Base-by-base conservation (phyloP, 495 filamentous ascomycete species). In the Friedmanniomyces simplex region DNA sequence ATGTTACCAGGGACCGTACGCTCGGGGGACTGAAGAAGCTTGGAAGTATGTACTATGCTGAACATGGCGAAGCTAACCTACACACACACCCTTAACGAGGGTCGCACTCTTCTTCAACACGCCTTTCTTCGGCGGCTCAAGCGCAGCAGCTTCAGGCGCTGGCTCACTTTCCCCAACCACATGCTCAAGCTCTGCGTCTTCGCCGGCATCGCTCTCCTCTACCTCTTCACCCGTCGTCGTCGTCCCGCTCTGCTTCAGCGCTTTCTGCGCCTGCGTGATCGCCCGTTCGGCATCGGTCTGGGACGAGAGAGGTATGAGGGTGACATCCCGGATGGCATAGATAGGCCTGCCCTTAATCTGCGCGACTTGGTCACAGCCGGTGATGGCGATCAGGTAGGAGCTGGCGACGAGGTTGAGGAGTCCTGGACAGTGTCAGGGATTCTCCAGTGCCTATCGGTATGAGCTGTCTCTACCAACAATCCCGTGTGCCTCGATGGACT, bases 331-430 rank as follows among this genome's bases (percentile, higher is more conserved):
- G 46, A 95, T 77, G 42, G 87, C 82, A 67, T 95, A 96, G 52
- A 96, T 74, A 2, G 91, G 86, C 47, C 81, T 82, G 16, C 87
- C 88, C 52, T 82, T 81, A 50, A 96, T 82, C 57, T 88, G 82
- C 0, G 93, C 93, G 49, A 97, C 91, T 68, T 96, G 88, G 61
- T 91, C 76, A 37, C 91, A 85, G 53, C 83, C 75, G 8, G 84
- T 88, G 59, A 96, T 89, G 22, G 85, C 81, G 51, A 98, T 79
- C 14, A 98, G 80, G 72, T 88, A 96, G 55, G 83, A 86, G 50
- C 77, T 73, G 36, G 66, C 61, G 7, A 67, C 61, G 13, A 73
- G 56, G 76, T 81, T 46, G 74, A 84, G 50, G 82, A 89, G 62
- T 87, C 84, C 50, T 83, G 85, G 36, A 87, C 71, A 4, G 89